These are phyloP conservation scores for Aspergillus sp. DNA, from an alignment of 2,329 filamentous ascomycete species.

Conservation along the genomic window DNA sequence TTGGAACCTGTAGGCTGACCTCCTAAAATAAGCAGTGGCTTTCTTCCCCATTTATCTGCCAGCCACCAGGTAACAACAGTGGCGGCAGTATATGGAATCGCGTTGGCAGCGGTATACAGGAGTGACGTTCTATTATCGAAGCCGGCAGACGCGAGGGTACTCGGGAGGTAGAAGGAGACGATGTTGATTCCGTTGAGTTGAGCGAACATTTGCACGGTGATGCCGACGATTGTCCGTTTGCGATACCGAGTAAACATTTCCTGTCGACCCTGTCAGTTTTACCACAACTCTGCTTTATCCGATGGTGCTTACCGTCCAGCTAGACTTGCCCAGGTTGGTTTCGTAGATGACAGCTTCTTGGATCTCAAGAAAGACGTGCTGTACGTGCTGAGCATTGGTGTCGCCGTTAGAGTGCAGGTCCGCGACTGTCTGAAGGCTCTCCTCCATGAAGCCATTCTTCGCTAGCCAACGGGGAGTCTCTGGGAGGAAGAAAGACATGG, in stretches of 20 bases:
- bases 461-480: constrained; percentile 44
- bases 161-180: constrained; percentile 45
- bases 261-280: constrained; percentile 11
- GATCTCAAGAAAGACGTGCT: constrained; percentile 38
- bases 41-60: constrained; percentile 42
- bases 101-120: constrained; percentile 31
- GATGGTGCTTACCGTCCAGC: constrained; percentile 26
- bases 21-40: constrained; percentile 32
- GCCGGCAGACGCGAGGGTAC: constrained; percentile 36
- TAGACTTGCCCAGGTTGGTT: constrained; percentile 33
- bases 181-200: constrained; percentile 46
- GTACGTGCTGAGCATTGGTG: constrained; percentile 21
- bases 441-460: constrained; percentile 41
- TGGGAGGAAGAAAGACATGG: constrained; percentile 40
- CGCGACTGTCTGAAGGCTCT: constrained; percentile 42
- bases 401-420: constrained; percentile 41
- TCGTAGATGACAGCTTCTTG: constrained; percentile 42
- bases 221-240: constrained; percentile 43
- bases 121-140: constrained; percentile 40
- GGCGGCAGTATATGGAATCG: constrained; percentile 42
- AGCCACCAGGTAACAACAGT: constrained; percentile 43
- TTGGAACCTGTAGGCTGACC: constrained; percentile 5
- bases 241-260: constrained; percentile 47
- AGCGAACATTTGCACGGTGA: constrained; percentile 44
- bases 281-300: not conserved